Base-by-base conservation (phyloP, 1,284 basidiomycete species). In the Trichosporon coremiiforme region DNA sequence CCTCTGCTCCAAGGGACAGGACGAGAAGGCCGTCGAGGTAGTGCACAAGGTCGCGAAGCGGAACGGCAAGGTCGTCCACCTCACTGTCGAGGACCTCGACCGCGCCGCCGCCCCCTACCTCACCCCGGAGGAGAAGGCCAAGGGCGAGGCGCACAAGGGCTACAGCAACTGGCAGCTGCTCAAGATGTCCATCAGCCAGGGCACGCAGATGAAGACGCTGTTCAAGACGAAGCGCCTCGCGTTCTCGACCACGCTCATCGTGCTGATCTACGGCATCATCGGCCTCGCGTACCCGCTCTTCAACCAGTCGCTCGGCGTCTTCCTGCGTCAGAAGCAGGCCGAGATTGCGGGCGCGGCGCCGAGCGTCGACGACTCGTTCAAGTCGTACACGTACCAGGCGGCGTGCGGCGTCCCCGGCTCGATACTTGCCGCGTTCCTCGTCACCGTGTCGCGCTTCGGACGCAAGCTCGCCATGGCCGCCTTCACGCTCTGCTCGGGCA, bases 321-420 rank as follows among this genome's bases (percentile, higher is more conserved):
- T 89, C 77, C 85, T 90, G 50, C 79, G 79, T 29, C 78, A 83
- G 22, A 74, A 75, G 67, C 71, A 68, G 67, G 72, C 84, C 4
- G 65, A 72, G 2, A 80, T 82, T 29, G 45, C 65, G 13, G 45
- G 50, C 29, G 50, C 36, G 20, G 36, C 29, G 22, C 53, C 66
- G 45, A 65, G 64, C 17, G 77, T 85, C 1, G 71, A 79, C 71
- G 73, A 73, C 3, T 86, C 85, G 0, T 88, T 87, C 75, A 84
- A 85, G 64, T 85, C 87, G 75, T 87, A 88, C 74, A 83, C 85
- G 57, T 79, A 77, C 71, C 82, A 85, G 69, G 83, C 84, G 0
- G 82, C 78, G 0, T 84, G 82, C 68, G 88, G 88, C 63, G 81
- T 90, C 17, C 88, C 88, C 4, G 89, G 89, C 13, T 88, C 87